A percentile compares a stretch with the other conserved stretches of the same genome.
Conservation (phyloP, 768 basidiomycete genomes). For the Lentinula aciculospora region DNA sequence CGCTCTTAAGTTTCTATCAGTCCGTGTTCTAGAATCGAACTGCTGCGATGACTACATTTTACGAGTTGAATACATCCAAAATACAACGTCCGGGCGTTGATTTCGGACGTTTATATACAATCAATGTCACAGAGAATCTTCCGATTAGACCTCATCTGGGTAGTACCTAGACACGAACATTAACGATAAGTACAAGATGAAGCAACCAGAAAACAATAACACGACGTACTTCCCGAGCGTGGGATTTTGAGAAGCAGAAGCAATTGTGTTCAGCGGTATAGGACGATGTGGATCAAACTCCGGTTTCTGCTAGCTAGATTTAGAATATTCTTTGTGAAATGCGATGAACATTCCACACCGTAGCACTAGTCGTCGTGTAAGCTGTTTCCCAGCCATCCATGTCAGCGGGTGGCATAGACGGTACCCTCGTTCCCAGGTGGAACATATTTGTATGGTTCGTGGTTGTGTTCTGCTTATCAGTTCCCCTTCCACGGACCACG, state of each 20-base stretch:
- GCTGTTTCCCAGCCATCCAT: slow-evolving; percentile 28
- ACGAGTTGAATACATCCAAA: neutral
- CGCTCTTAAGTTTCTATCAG: too few relatives aligned
- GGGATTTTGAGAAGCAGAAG: neutral
- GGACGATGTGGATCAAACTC: neutral
- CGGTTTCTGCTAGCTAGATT: neutral
- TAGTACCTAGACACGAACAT: neutral
- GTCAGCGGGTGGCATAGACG: slow-evolving; percentile 28
- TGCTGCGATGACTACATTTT: too few relatives aligned
- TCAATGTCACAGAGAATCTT: neutral
- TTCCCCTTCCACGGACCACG: slow-evolving; percentile 46
- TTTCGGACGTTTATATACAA: neutral
- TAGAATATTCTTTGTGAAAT: neutral
- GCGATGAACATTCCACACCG: neutral
- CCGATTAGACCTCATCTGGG: neutral
- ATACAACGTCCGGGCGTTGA: neutral
- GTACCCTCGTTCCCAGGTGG: slow-evolving; percentile 38
- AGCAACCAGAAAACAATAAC: neutral
- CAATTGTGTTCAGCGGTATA: neutral
- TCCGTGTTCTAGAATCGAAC: too few relatives aligned
- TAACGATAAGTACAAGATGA: neutral
- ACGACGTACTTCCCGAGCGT: neutral
- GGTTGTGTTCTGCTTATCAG: slow-evolving; percentile 35
- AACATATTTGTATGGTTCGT: slow-evolving; percentile 47
- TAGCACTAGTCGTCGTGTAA: neutral